Percentiles rank a stretch among this genome's conserved stretches.
Evolutionary conservation across 495 filamentous ascomycete species (phyloP).

Genomic region (Tuber microsphaerosporum): DNA sequence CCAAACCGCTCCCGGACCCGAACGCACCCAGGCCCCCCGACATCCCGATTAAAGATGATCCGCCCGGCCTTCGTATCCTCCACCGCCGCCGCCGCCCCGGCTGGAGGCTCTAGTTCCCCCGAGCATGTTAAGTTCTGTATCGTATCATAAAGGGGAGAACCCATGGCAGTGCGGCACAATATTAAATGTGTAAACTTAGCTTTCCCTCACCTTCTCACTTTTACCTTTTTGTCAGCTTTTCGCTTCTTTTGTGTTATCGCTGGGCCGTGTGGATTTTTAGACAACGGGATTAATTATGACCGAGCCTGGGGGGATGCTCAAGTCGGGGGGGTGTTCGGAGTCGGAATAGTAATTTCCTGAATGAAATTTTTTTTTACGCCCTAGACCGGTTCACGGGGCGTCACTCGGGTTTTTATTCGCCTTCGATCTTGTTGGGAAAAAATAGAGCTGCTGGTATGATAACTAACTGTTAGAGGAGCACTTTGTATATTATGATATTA

Average conservation of each 20-base stretch:
- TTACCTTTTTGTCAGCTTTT: background rate
- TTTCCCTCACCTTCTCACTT: background rate
- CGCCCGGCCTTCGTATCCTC: conserved; percentile 4
- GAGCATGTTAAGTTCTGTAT: background rate
- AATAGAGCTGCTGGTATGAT: background rate
- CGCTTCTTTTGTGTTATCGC: background rate
- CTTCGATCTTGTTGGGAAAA: background rate
- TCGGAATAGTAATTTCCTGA: background rate
- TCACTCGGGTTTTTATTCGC: background rate
- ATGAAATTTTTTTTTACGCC: background rate
- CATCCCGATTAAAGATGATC: conserved; percentile 31
- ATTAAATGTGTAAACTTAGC: background rate
- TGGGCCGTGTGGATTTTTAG: background rate
- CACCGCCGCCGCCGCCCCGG: background rate
- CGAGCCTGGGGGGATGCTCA: background rate
- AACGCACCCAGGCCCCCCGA: conserved; percentile 26
- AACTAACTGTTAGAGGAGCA: background rate
- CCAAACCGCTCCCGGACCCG: conserved; percentile 17
- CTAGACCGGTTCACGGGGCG: background rate
- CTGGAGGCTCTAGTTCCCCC: background rate
- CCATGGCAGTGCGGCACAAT: background rate
- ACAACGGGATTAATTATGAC: background rate
- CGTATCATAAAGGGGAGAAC: background rate
- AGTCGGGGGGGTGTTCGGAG: background rate
- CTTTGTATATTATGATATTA: background rate